These are phyloP conservation scores for Colletotrichum somersetense DNA, from an alignment of 2,329 filamentous ascomycete species.

Conservation along the genomic window DNA sequence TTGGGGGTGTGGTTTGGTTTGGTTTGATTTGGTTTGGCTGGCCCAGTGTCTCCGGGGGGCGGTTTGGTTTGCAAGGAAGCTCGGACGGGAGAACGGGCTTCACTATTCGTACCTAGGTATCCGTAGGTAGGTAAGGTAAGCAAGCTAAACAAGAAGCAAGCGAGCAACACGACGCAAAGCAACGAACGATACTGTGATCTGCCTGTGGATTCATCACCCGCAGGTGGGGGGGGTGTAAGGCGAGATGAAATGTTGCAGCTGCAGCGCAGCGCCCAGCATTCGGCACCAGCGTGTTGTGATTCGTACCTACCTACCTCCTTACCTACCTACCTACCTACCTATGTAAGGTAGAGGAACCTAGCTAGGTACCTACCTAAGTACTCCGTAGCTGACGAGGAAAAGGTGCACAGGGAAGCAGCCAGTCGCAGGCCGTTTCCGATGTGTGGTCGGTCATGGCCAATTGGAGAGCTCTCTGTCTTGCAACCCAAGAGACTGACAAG, in stretches of 20 bases:
- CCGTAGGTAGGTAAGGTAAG: background rate
- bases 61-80: constrained; percentile 23
- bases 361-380: too few relatives aligned
- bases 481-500: too few relatives aligned
- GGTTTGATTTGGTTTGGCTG: background rate
- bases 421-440: constrained; percentile 7
- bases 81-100: constrained; percentile 18
- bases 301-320: too few relatives aligned
- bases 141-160: too few relatives aligned
- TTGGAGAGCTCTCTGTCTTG: constrained; percentile 18
- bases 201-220: background rate
- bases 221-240: background rate
- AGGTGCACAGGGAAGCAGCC: constrained; percentile 30
- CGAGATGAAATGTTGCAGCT: constrained; percentile 1
- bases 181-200: background rate
- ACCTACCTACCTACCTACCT: too few relatives aligned
- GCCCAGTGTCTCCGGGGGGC: background rate
- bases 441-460: constrained; percentile 22
- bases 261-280: constrained; percentile 32
- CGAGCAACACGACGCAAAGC: too few relatives aligned
- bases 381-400: background rate
- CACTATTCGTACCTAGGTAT: too few relatives aligned
- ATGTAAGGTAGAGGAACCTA: too few relatives aligned
- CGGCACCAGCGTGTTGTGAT: background rate
- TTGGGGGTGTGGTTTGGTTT: background rate